phyloP scores from a whole-genome alignment of 352 stramenopile genomes.

The Globisporangium orthogonon region DNA sequence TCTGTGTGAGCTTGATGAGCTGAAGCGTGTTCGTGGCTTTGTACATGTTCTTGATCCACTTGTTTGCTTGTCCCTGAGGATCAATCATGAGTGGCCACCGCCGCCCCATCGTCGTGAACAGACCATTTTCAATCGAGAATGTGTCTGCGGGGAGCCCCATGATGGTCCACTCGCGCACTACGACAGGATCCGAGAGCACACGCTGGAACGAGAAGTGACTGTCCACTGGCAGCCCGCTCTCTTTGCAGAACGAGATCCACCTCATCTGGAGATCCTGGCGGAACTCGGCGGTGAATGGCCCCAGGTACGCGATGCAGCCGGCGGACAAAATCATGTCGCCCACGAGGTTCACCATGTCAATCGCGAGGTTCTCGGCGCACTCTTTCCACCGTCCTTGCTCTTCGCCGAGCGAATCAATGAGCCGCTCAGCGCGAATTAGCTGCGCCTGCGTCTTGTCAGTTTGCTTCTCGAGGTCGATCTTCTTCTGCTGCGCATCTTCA shows the following conservation, averaged over 20 bases:
- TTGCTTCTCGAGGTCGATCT: constrained; percentile 88
- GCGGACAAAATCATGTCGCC: constrained; percentile 91
- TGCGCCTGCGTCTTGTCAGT: constrained; percentile 84
- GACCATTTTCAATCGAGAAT: constrained; percentile 92
- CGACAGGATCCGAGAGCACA: constrained; percentile 78
- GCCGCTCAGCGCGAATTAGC: constrained; percentile 81
- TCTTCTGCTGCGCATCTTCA: constrained; percentile 88
- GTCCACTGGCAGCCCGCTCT: constrained; percentile 77
- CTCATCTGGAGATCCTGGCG: constrained; percentile 75
- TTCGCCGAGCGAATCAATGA: constrained; percentile 88
- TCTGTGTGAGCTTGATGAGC: constrained; percentile 92
- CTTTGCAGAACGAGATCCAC: constrained; percentile 83
- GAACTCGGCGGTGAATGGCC: constrained; percentile 87
- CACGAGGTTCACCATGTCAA: constrained; percentile 89
- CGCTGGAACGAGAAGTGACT: constrained; percentile 82
- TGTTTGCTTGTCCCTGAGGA: constrained; percentile 91
- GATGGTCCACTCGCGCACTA: constrained; percentile 90
- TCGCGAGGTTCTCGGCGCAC: constrained; percentile 56
- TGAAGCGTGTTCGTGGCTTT: constrained; percentile 69
- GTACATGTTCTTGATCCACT: constrained; percentile 94
- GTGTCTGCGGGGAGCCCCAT: constrained; percentile 89
- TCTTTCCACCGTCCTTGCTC: constrained; percentile 90
- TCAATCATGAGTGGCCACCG: constrained; percentile 94
- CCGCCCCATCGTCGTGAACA: constrained; percentile 88
- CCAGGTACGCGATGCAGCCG: constrained; percentile 90